phyloP scores from a whole-genome alignment of 345 rosid species.

The Corymbia maculata region DNA sequence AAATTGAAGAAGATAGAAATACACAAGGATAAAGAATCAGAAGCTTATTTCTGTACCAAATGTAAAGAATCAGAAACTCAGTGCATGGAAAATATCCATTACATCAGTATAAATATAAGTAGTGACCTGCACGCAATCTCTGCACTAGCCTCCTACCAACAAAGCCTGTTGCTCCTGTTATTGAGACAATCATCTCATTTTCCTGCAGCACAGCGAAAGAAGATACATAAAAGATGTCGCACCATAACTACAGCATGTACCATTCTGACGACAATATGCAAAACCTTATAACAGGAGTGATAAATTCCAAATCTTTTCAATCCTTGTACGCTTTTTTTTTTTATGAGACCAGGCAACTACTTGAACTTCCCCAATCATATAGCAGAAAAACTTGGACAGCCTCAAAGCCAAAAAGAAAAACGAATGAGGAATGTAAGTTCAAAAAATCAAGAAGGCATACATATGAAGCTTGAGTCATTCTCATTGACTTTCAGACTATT shows the following conservation, averaged over 20 bases:
- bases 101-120: neutral
- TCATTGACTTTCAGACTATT: neutral
- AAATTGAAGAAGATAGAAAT: neutral
- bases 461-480: neutral
- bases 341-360: neutral
- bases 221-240: neutral
- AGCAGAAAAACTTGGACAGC: neutral
- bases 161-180: conserved; percentile 96
- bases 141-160: conserved; percentile 78
- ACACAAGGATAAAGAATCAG: neutral
- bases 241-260: neutral
- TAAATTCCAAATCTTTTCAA: neutral
- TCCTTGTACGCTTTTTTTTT: neutral
- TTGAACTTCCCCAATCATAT: neutral
- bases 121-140: conserved; percentile 65
- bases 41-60: neutral
- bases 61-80: neutral
- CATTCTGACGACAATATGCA: neutral
- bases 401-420: neutral
- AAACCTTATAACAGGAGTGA: neutral
- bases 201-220: conserved; percentile 21
- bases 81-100: neutral
- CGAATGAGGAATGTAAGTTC: neutral
- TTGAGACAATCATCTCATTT: conserved; percentile 65
- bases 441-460: neutral